phyloP scores from a whole-genome alignment of 345 rosid genomes.

The sweet orange (Citrus sinensis) region DVS_A1.0 CM039167.1:19295501-19296000 shows the following conservation, averaged over 20 bases:
- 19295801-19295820: too few relatives aligned
- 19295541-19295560: constrained; percentile 62
- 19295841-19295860: too few relatives aligned
- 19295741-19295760: not conserved
- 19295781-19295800: too few relatives aligned
- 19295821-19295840: too few relatives aligned
- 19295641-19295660: constrained; percentile 44
- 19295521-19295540: constrained; percentile 56
- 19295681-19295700: constrained; percentile 56
- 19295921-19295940: not conserved
- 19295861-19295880: too few relatives aligned
- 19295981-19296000: not conserved
- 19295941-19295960: not conserved
- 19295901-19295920: not conserved
- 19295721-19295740: not conserved
- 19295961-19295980: not conserved
- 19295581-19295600: constrained; percentile 51
- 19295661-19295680: constrained; percentile 33
- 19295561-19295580: constrained; percentile 38
- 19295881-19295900: not conserved
- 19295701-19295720: constrained; percentile 38
- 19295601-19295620: constrained; percentile 51
- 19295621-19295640: constrained; percentile 40
- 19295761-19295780: too few relatives aligned
- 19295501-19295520: constrained; percentile 32